These are phyloP conservation scores for Verticillium nubilum DNA, from an alignment of 2,329 filamentous ascomycete species.

Conservation along the genomic window DNA sequence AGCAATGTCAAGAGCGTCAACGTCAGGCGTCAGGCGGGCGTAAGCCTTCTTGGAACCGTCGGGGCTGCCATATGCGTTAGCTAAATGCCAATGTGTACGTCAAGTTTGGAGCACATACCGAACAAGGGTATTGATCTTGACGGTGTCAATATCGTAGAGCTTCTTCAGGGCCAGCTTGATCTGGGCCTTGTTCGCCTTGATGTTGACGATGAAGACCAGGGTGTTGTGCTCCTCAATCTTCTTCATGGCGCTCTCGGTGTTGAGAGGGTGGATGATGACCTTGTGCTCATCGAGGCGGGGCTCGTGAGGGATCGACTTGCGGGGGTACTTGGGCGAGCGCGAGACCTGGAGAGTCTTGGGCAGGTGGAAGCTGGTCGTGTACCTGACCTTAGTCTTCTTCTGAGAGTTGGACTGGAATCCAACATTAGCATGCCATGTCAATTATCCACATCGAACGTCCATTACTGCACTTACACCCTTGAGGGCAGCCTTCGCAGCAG, in stretches of 20 bases:
- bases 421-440: not conserved
- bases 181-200: constrained; percentile 99
- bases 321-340: constrained; percentile 90
- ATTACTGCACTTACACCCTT: constrained; percentile 71
- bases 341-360: constrained; percentile 94
- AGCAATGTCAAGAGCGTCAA: constrained; percentile 98
- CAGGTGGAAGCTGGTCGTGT: constrained; percentile 91
- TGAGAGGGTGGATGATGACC: constrained; percentile 95
- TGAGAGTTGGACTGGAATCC: constrained; percentile 47
- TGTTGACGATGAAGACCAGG: constrained; percentile 92
- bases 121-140: constrained; percentile 99
- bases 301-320: constrained; percentile 86
- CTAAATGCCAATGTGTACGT: constrained; percentile 3
- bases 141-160: constrained; percentile 95
- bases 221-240: constrained; percentile 99
- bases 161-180: constrained; percentile 98
- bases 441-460: not conserved
- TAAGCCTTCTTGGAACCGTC: constrained; percentile 99
- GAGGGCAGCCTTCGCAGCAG: constrained; percentile 92
- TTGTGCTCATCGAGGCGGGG: constrained; percentile 96
- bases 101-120: constrained; percentile 59
- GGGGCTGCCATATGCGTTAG: constrained; percentile 50
- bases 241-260: constrained; percentile 99
- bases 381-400: constrained; percentile 90
- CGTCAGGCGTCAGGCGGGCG: constrained; percentile 88